phyloP scores from a whole-genome alignment of 352 stramenopile genomes.

The Thraustotheca clavata region DNA sequence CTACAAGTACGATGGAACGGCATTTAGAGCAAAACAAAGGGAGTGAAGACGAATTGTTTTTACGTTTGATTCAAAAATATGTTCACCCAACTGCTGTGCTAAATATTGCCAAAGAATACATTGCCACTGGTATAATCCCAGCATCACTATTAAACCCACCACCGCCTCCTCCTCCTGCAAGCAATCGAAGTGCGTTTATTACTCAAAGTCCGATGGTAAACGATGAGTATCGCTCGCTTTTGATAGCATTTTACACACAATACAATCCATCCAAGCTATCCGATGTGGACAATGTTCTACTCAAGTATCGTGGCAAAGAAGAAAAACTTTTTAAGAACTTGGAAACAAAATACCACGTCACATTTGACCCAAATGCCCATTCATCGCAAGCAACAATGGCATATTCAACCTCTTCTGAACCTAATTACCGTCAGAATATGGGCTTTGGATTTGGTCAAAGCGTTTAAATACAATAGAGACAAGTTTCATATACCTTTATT shows the following conservation, averaged over 20 bases:
- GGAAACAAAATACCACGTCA: slow-evolving; percentile 43
- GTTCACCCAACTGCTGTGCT: not conserved
- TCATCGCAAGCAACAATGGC: no score
- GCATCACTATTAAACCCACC: not conserved
- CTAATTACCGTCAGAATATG: no score
- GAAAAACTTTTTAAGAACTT: slow-evolving; percentile 70
- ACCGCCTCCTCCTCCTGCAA: no score
- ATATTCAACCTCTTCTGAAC: no score
- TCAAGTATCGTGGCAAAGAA: slow-evolving; percentile 85
- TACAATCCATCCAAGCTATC: slow-evolving; percentile 85
- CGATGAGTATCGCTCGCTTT: not conserved
- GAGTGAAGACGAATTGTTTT: slow-evolving; percentile 3
- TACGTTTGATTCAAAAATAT: slow-evolving; percentile 3
- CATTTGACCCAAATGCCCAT: no score
- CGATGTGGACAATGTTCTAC: slow-evolving; percentile 79
- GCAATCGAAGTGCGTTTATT: no score
- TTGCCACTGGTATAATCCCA: not conserved
- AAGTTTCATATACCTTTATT: no score
- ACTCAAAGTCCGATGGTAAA: not conserved
- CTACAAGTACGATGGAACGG: not conserved
- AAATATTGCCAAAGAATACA: not conserved
- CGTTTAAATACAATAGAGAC: no score
- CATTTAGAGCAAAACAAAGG: not conserved
- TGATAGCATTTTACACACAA: slow-evolving; percentile 88
- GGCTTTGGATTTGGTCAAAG: no score